A percentile compares a stretch with the other conserved stretches of the same genome.
phyloP scores from a whole-genome alignment of 345 rosid genomes.

The Salix arbutifolia region DNA sequence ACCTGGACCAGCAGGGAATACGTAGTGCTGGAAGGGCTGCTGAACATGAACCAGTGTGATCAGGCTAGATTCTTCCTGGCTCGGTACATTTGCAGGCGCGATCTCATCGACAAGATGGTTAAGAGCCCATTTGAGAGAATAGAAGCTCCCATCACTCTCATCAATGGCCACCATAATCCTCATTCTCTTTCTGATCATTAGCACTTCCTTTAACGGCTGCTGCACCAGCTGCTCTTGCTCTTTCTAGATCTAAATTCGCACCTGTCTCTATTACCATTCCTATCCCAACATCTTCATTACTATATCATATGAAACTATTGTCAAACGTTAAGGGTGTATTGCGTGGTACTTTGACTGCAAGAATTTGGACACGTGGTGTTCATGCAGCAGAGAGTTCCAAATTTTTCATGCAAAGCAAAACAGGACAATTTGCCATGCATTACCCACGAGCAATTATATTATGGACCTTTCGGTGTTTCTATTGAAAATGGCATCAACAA shows the following conservation, averaged over 20 bases:
- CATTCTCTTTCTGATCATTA: conserved; percentile 30
- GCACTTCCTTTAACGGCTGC: neutral
- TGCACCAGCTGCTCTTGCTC: conserved; percentile 10
- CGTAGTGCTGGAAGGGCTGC: conserved; percentile 35
- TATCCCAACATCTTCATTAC: neutral
- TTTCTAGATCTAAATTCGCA: neutral
- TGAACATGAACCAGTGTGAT: conserved; percentile 57
- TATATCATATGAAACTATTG: neutral
- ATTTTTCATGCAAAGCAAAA: neutral
- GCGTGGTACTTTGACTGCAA: conserved; percentile 9
- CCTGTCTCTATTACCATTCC: neutral
- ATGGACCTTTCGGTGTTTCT: too few relatives aligned
- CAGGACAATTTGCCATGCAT: neutral
- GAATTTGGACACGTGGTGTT: conserved; percentile 9
- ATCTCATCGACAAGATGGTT: conserved; percentile 29
- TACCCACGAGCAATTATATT: neutral
- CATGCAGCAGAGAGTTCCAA: conserved; percentile 25
- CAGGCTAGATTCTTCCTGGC: conserved; percentile 26
- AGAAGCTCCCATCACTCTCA: conserved; percentile 59
- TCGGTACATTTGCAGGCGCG: conserved; percentile 11
- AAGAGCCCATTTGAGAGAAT: conserved; percentile 59
- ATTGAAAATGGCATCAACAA: too few relatives aligned
- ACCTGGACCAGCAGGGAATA: conserved; percentile 50
- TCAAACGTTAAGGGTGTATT: neutral
- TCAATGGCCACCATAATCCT: conserved; percentile 58